Conservation (phyloP, 176 grass and related monocot species). For the Hordeum vulgare region DNA sequence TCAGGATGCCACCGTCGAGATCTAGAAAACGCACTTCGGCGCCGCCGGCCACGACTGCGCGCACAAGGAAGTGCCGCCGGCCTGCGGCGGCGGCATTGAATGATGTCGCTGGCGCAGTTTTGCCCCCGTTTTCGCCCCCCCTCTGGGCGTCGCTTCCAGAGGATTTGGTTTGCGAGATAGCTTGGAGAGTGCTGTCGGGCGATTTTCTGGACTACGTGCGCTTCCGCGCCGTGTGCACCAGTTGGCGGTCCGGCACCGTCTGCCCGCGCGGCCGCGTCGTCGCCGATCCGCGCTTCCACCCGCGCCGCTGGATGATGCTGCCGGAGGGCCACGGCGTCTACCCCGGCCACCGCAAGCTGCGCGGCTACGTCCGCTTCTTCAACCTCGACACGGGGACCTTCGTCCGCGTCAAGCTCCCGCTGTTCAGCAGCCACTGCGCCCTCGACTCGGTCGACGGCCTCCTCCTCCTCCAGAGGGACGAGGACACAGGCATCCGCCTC, state of each 20-base stretch:
- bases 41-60: neutral
- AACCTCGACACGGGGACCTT: neutral
- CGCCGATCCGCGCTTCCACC: neutral
- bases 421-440: neutral
- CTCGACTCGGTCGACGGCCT: neutral
- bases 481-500: neutral
- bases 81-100: neutral
- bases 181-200: neutral
- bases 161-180: neutral
- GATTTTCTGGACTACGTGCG: neutral
- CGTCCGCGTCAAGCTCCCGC: constrained; percentile 4
- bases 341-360: neutral
- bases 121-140: neutral
- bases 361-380: neutral
- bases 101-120: neutral
- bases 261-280: neutral
- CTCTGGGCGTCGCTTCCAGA: neutral
- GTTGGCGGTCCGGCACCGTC: neutral
- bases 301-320: neutral
- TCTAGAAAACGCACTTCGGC: neutral
- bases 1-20: neutral
- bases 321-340: neutral
- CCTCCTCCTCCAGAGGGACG: constrained; percentile 1
- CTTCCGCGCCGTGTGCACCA: neutral
- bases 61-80: neutral